phyloP scores from a whole-genome alignment of 2,329 filamentous ascomycete species.

The Pseudogymnoascus sp. region DNA sequence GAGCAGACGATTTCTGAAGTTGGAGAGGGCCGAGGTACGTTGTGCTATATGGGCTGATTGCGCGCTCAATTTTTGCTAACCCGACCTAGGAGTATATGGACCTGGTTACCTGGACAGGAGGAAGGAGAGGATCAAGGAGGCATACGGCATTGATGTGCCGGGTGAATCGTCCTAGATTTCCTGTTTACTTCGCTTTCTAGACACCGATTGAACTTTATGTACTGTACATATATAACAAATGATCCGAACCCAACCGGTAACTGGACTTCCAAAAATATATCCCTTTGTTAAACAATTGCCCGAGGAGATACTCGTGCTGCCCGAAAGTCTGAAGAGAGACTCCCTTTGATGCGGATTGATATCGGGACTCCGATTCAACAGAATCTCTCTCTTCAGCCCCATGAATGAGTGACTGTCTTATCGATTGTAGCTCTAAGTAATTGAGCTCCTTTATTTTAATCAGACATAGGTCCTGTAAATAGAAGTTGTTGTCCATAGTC shows the following conservation, averaged over 20 bases:
- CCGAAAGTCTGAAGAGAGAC: not conserved
- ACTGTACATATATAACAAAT: conserved; percentile 13
- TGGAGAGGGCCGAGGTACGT: conserved; percentile 65
- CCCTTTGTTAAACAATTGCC: conserved; percentile 14
- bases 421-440: not conserved
- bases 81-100: conserved; percentile 53
- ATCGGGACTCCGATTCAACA: too few species aligned
- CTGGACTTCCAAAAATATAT: conserved; percentile 23
- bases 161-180: conserved; percentile 17
- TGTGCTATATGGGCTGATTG: not conserved
- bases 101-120: conserved; percentile 64
- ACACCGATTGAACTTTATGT: conserved; percentile 6
- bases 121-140: conserved; percentile 59
- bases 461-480: not conserved
- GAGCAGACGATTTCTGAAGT: conserved; percentile 61
- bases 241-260: conserved; percentile 4
- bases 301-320: not conserved
- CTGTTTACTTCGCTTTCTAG: not conserved
- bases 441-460: not conserved
- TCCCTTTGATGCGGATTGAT: not conserved
- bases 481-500: not conserved
- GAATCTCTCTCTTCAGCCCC: not conserved
- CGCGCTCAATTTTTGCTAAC: conserved; percentile 14
- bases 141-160: conserved; percentile 62
- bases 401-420: not conserved